Evolutionary conservation across 495 filamentous ascomycete species (phyloP), one percentile per base, ranked within the genome.

Genomic region (Beverwykella pulmonaria): DNA sequence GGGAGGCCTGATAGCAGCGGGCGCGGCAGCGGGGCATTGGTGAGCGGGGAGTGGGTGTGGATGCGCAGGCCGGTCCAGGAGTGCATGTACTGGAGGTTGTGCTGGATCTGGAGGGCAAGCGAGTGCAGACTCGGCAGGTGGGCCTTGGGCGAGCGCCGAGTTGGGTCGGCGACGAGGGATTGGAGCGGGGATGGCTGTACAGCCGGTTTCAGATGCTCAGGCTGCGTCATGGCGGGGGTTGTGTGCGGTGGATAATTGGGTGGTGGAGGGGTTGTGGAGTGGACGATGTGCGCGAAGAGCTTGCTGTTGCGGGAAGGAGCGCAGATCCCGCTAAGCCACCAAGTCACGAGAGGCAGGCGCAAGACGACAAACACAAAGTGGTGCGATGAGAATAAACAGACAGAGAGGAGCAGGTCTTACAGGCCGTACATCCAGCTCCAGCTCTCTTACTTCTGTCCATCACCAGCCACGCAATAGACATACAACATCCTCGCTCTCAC

Each of bases 41-140:
- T 71, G 47, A 75, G 50, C 26, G 79, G 70, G 0, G 83, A 83
- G 68, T 78, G 76, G 19, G 83, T 83, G 77, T 93, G 87, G 27
- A 86, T 77, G 53, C 82, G 76, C 46, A 96, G 81, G 19, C 78
- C 79, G 10, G 87, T 89, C 94, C 94, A 98, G 67, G 89, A 82
- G 75, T 96, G 93, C 73, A 97, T 90, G 76, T 93, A 82, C 72
- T 87, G 86, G 64, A 97, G 86, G 75, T 95, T 93, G 75, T 94
- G 86, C 27, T 87, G 81, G 68, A 95, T 83, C 66, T 89, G 84
- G 30, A 83, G 75, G 23, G 90, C 87, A 53, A 92, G 85, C 47
- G 77, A 63, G 62, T 76, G 72, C 30, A 67, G 54, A 52, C 39
- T 58, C 23, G 67, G 60, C 32, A 65, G 67, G 61, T 69, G 60